Evolutionary conservation across 1,284 basidiomycete genomes (phyloP), one percentile per base, ranked within the genome.

Genomic region (Sporisorium sorghi): DNA sequence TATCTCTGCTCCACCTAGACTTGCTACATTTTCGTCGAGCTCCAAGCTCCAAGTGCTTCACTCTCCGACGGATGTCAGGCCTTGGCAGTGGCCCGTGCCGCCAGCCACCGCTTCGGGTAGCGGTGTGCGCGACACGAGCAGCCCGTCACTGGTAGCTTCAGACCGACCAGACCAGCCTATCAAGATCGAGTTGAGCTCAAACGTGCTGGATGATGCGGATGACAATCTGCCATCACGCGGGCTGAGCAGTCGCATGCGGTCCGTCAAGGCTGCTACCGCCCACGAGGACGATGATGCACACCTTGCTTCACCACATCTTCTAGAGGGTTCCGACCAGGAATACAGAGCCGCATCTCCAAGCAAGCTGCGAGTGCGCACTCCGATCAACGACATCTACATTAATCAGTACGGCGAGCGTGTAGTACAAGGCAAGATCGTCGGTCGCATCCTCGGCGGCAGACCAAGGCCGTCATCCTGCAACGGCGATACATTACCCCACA

Each of bases 321-420:
- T n/a, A 7, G 49, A 26, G 1, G 24, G 30, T 5, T 14, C 17
- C 4, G 49, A 43, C 3, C 33, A 24, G n/a, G 21, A 64, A 4
- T 10, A 7, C 14, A 57, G 55, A 33, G 46, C 58, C 21, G 37
- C 52, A 23, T 63, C 70, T 7, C 56, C 64, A 3, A 57, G 56
- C 48, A 63, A 61, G 28, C 37, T 57, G 6, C 51, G 58, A 12
- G 44, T 58, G 2, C 58, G 52, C 26, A 63, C 66, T 9, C 62
- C 73, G 0, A 44, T 71, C 46, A 54, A 67, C 24, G 74, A 77
- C 48, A 64, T 74, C 43, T 77, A 73, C 61, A 68, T 77, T 63
- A 77, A 77, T 21, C 55, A 73, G 33, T 77, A 67, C 35, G 74
- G 74, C 12, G 74, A 77, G 28, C 42, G 71, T 5, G 57, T 77